Evolutionary conservation across 139 green algal genomes (phyloP), one percentile per base, ranked within the genome.

Genomic region (Chlamydomonas incerta): DNA sequence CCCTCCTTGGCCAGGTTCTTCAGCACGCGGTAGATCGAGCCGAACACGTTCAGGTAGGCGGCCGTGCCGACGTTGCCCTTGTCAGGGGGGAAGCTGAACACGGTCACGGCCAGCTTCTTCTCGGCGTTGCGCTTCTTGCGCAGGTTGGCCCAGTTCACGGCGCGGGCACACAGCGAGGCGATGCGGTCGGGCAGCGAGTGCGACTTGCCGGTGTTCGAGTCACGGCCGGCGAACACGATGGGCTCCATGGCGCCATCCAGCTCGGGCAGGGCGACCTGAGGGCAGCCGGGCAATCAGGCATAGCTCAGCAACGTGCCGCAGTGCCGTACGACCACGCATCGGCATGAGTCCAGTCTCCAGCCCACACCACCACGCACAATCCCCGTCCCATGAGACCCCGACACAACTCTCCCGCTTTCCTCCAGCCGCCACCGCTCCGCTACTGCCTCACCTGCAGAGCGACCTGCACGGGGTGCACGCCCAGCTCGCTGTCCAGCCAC

Each of bases 31-130:
- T 81, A 96, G 94, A 99, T 99, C 90, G 96, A 99, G 72, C 96
- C 95, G 90, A 99, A 99, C 18, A 99, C 97, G 83, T 99, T 99
- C 72, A 99, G 94, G 95, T 99, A 99, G 66, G 97, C 97, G 52
- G 97, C 97, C 33, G 97, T 99, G 82, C 97, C 97, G 17, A 99
- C 97, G 85, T 99, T 99, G 91, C 97, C 97, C 94, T 99, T 99
- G 95, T 99, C 97, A 31, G 97, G 97, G 20, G 97, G 97, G 94
- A 99, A 99, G 90, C 87, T 95, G 97, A 99, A 99, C 26, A 99
- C 97, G 10, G 97, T 99, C 91, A 99, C 94, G 66, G 89, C 86
- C 63, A 99, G 90, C 92, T 98, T 98, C 97, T 99, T 99, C 41
- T 99, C 95, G 0, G 90, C 85, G 58, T 96, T 96, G 82, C 94